Percentiles rank a stretch among this genome's conserved stretches.
Evolutionary conservation across 202 grass and related monocot species (phyloP).

Genomic region (Dendrocalamus latiflorus): DNA sequence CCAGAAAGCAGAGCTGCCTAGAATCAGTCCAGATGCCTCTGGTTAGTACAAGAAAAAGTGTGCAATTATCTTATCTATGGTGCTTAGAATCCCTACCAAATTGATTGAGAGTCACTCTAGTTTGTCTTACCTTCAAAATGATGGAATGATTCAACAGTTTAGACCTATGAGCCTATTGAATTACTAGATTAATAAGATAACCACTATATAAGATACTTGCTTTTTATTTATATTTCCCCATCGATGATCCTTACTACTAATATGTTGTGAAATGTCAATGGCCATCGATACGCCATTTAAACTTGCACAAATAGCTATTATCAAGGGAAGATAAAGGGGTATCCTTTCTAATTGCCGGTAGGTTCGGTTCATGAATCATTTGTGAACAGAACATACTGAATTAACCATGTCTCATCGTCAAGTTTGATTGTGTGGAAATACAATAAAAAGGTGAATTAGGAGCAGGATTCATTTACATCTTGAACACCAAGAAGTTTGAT

Average conservation of each 20-base stretch:
- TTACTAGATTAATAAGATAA: no score
- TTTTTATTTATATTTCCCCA: background rate
- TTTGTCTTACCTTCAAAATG: background rate
- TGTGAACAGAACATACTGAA: background rate
- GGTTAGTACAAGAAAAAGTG: no score
- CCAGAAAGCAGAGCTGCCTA: no score
- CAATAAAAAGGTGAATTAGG: background rate
- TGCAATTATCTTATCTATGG: no score
- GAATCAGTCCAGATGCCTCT: no score
- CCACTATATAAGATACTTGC: background rate
- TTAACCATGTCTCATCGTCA: background rate
- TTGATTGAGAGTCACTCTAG: background rate
- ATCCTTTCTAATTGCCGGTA: background rate
- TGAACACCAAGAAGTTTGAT: background rate
- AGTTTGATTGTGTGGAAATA: background rate
- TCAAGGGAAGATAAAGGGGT: background rate
- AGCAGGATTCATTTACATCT: background rate
- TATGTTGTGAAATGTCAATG: background rate
- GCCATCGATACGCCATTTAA: background rate
- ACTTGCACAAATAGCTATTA: background rate
- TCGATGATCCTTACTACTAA: background rate
- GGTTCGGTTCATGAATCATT: background rate
- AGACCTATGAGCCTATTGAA: background rate
- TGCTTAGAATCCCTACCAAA: no score
- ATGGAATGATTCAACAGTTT: background rate